Evolutionary conservation across 2,329 filamentous ascomycete species (phyloP).

Genomic region (Pyricularia sp.): DNA sequence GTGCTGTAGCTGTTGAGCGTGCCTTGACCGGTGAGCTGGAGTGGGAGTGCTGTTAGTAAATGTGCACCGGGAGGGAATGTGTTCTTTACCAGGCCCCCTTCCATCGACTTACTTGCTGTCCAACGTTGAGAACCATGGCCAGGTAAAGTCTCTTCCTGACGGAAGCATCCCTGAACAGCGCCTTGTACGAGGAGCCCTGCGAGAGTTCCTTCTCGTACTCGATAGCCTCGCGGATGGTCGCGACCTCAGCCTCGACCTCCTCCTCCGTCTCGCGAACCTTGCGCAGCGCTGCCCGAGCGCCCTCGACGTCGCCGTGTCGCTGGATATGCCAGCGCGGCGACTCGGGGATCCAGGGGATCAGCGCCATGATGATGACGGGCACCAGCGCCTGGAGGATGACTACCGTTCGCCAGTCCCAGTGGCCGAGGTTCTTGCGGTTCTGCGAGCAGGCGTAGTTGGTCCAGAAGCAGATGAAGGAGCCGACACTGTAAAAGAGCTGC

Average conservation of each 20-base stretch:
- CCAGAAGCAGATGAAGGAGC: constrained; percentile 56
- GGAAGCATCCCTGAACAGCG: constrained; percentile 61
- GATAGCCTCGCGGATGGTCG: constrained; percentile 56
- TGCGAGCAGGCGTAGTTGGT: constrained; percentile 55
- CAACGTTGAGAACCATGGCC: constrained; percentile 58
- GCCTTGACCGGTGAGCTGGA: constrained; percentile 59
- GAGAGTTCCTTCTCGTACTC: constrained; percentile 65
- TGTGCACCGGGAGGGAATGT: too few species aligned
- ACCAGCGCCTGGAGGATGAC: constrained; percentile 66
- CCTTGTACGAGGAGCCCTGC: constrained; percentile 39
- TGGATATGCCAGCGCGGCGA: constrained; percentile 61
- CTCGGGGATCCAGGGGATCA: constrained; percentile 59
- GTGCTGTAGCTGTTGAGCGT: constrained; percentile 65
- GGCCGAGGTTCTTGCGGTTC: constrained; percentile 44
- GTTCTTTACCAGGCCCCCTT: too few species aligned
- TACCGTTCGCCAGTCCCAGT: constrained; percentile 68
- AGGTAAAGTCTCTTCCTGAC: constrained; percentile 57
- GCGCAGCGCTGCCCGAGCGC: constrained; percentile 47
- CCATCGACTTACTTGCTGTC: constrained; percentile 35
- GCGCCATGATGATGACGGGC: constrained; percentile 49
- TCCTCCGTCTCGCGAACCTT: constrained; percentile 54
- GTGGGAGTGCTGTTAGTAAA: too few species aligned
- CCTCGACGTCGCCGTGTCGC: constrained; percentile 47
- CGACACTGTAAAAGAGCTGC: constrained; percentile 60
- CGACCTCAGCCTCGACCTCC: constrained; percentile 57